Evolutionary conservation across 2,329 filamentous ascomycete genomes (phyloP).

Genomic region (Talaromyces sp.): DNA sequence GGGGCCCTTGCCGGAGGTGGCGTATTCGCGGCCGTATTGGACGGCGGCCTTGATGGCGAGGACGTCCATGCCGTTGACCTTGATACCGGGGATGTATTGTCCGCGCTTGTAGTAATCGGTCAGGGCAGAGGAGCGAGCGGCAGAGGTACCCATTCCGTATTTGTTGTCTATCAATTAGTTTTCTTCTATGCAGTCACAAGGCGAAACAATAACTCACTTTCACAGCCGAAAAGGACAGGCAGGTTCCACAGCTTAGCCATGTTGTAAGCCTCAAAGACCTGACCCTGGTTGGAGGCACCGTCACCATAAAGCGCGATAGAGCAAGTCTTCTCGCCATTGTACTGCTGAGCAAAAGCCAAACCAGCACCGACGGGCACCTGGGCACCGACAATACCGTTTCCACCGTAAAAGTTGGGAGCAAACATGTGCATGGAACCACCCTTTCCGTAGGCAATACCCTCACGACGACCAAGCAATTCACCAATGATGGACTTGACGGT

Average conservation of each 20-base stretch:
- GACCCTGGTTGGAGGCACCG: conserved; percentile 97
- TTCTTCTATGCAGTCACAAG: neutral
- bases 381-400: conserved; percentile 97
- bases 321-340: conserved; percentile 80
- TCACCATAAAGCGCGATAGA: conserved; percentile 93
- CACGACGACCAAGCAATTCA: conserved; percentile 88
- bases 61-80: conserved; percentile 99
- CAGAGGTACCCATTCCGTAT: conserved; percentile 98
- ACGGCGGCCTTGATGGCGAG: conserved; percentile 96
- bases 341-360: conserved; percentile 95
- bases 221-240: conserved; percentile 92
- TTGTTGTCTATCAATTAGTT: conserved; percentile 75
- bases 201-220: conserved; percentile 65
- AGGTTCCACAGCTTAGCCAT: conserved; percentile 99
- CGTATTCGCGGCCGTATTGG: conserved; percentile 88
- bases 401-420: conserved; percentile 93
- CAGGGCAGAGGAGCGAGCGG: conserved; percentile 86
- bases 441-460: conserved; percentile 98
- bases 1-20: conserved; percentile 77
- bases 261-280: conserved; percentile 99
- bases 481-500: conserved; percentile 90
- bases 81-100: conserved; percentile 98
- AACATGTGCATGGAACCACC: conserved; percentile 99
- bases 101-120: conserved; percentile 99
- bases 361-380: conserved; percentile 97